These are phyloP conservation scores for Scutellaria baicalensis DNA, from an alignment of 257 asterid species.

Conservation along the genomic window DNA sequence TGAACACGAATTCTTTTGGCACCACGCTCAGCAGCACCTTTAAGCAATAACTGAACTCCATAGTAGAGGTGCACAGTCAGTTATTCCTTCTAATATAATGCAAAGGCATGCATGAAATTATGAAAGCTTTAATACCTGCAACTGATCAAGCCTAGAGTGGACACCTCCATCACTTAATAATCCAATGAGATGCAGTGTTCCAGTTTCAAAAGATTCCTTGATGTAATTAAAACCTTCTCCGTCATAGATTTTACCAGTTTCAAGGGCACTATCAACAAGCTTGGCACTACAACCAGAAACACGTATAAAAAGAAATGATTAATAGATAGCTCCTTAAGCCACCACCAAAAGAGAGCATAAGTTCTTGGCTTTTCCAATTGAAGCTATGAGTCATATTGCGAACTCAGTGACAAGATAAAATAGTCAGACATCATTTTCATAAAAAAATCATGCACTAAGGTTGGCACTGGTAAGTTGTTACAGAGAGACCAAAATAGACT, in stretches of 20 bases:
- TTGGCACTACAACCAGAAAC: slow-evolving; percentile 47
- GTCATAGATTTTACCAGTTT: slow-evolving; percentile 67
- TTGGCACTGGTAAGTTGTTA: not conserved
- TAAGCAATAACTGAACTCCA: slow-evolving; percentile 64
- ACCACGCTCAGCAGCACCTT: slow-evolving; percentile 79
- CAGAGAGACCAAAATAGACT: not conserved
- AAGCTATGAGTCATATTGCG: not conserved
- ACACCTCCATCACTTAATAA: slow-evolving; percentile 93
- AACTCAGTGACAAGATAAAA: not conserved
- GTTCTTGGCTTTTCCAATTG: not conserved
- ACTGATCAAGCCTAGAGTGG: slow-evolving; percentile 80
- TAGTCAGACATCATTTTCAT: not conserved
- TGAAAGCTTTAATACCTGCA: slow-evolving; percentile 45
- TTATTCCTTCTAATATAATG: not conserved
- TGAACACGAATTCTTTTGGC: slow-evolving; percentile 92
- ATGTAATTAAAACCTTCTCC: slow-evolving; percentile 78
- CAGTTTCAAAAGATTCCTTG: slow-evolving; percentile 59
- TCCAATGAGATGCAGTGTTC: slow-evolving; percentile 87
- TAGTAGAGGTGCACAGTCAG: slow-evolving; percentile 6
- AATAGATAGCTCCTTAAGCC: not conserved
- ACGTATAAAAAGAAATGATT: not conserved
- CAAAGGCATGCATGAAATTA: not conserved
- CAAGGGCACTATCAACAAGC: slow-evolving; percentile 94
- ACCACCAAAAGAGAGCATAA: not conserved
- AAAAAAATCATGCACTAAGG: not conserved